phyloP scores from a whole-genome alignment of 352 stramenopile species.

The Phytophthora megakarya region DNA sequence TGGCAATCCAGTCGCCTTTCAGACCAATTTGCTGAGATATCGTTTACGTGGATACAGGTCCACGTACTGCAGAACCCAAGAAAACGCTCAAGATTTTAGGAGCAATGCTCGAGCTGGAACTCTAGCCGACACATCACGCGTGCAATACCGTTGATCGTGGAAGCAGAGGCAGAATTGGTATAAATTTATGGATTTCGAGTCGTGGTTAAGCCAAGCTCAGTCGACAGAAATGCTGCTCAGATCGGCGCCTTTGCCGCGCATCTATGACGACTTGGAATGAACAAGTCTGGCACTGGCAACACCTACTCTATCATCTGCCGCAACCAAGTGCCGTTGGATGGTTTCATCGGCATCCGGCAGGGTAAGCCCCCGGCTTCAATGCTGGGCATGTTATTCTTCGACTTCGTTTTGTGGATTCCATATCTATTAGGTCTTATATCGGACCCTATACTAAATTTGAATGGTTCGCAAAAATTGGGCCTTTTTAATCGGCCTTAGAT shows the following conservation, averaged over 20 bases:
- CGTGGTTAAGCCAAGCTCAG: no score
- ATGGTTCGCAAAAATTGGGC: no score
- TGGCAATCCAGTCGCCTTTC: no score
- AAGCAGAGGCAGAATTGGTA: no score
- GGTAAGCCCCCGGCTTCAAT: constrained; percentile 15
- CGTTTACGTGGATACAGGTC: constrained; percentile 20
- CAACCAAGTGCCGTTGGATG: constrained; percentile 17
- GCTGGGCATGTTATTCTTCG: constrained; percentile 19
- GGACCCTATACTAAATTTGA: no score
- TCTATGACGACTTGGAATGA: constrained; percentile 22
- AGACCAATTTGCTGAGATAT: constrained; percentile 10
- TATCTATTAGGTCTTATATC: no score
- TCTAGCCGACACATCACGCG: constrained; percentile 11
- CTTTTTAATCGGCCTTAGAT: no score
- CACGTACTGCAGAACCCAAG: constrained; percentile 2
- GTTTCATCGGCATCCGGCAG: constrained; percentile 10
- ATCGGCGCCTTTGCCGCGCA: constrained; percentile 13
- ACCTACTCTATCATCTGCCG: constrained; percentile 19
- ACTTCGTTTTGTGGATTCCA: no score
- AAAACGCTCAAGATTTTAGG: constrained; percentile 18
- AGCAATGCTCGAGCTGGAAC: constrained; percentile 18
- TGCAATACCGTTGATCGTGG: no score
- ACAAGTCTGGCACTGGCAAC: constrained; percentile 1
- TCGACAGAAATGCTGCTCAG: constrained; percentile 10
- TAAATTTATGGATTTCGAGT: no score